Percentiles rank a stretch among this genome's conserved stretches.
Conservation (phyloP, 345 rosid species). For the Salix purpurea region DNA sequence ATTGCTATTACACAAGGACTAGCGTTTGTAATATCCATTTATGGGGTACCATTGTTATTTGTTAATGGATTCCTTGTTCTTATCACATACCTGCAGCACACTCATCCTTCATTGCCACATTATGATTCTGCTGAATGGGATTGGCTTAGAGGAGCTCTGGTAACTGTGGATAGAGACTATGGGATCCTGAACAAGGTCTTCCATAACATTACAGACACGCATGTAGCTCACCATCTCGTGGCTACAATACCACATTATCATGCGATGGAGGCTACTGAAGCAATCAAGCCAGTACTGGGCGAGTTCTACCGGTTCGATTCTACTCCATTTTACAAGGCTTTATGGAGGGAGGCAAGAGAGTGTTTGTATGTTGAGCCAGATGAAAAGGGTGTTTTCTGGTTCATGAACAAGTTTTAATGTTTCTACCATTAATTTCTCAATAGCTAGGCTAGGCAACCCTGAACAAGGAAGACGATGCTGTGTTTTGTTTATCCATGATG, state of each 20-base stretch:
- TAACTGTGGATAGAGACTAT: conserved; percentile 21
- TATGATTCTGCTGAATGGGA: conserved; percentile 21
- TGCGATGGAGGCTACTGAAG: not conserved
- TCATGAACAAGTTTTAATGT: conserved; percentile 49
- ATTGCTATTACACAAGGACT: not conserved
- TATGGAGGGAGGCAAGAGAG: not conserved
- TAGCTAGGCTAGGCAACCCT: too few relatives aligned
- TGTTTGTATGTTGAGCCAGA: too few relatives aligned
- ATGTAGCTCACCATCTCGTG: not conserved
- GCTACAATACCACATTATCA: not conserved
- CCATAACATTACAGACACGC: not conserved
- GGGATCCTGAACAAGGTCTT: not conserved
- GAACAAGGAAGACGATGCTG: too few relatives aligned
- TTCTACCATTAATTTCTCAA: not conserved
- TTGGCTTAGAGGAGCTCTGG: conserved; percentile 18
- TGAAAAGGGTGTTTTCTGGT: conserved; percentile 40
- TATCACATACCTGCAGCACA: conserved; percentile 18
- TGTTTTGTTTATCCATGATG: too few relatives aligned
- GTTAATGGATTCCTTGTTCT: conserved; percentile 10
- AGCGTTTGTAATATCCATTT: conserved; percentile 4
- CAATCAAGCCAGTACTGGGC: not conserved
- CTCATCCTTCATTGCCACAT: conserved; percentile 14
- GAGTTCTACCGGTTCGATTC: not conserved
- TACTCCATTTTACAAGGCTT: not conserved
- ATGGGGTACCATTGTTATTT: conserved; percentile 3